Evolutionary conservation across 1,284 basidiomycete genomes (phyloP).

Genomic region (Meira nashicola): DNA sequence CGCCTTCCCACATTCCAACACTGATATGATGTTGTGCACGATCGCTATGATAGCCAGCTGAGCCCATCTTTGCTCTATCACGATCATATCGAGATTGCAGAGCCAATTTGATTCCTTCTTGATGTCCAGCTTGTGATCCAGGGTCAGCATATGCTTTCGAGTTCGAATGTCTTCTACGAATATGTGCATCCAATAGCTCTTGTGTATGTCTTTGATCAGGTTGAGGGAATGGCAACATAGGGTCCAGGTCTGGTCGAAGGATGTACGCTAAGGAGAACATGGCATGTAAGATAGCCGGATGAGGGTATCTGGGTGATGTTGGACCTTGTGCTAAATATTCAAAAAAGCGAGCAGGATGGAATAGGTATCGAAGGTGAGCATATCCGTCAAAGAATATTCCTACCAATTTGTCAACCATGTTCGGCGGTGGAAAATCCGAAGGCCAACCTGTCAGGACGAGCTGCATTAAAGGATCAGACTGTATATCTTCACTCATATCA

Average conservation of each 20-base stretch:
- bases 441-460: slow-evolving; percentile 40
- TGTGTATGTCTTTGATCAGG: neutral
- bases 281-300: slow-evolving; percentile 30
- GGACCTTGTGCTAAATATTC: slow-evolving; percentile 28
- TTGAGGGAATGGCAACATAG: neutral
- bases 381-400: slow-evolving; percentile 28
- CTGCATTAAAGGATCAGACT: slow-evolving; percentile 21
- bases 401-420: slow-evolving; percentile 31
- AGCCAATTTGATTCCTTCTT: neutral
- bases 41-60: slow-evolving; percentile 1
- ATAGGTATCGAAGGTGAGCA: slow-evolving; percentile 19
- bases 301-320: slow-evolving; percentile 29
- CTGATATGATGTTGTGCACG: slow-evolving; percentile 8
- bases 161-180: neutral
- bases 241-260: slow-evolving; percentile 11
- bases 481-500: neutral
- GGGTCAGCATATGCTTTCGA: neutral
- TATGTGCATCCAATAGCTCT: neutral
- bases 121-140: neutral
- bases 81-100: neutral
- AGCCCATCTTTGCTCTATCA: neutral
- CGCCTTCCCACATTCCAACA: slow-evolving; percentile 15
- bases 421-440: slow-evolving; percentile 34
- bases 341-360: slow-evolving; percentile 34
- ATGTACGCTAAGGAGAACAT: slow-evolving; percentile 29